Evolutionary conservation across 2,329 filamentous ascomycete genomes (phyloP), one percentile per base, ranked within the genome.

Genomic region (Fusarium drepaniforme): DNA sequence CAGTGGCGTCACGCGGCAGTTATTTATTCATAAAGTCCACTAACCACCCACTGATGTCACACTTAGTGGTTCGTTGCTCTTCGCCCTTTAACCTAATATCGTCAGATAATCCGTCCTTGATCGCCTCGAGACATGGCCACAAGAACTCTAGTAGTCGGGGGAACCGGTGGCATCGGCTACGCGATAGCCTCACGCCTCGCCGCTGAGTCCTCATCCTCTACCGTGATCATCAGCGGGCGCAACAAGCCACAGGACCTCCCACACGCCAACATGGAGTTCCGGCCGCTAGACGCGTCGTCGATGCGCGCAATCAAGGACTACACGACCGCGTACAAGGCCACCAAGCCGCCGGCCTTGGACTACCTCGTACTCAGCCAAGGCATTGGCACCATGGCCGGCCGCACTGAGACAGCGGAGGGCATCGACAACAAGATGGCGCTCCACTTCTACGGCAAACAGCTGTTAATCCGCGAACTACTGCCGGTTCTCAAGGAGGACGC

Each of bases 161-260:
- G 83, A 33, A 84, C 83, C 57, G 75, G 78, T 64, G 81, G 82
- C 64, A 79, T 83, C 6, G 82, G 82, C 70, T 82, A 82, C 67
- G 83, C 78, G 58, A 83, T 84, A 53, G 82, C 83, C 67, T 80
- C 78, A 70, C 82, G 79, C 33, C 30, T 83, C 49, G 83, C 83
- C 7, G 74, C 77, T 76, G 37, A 51, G n/a, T 46, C 42, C 42
- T 25, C 72, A 4, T 71, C 79, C 37, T 77, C 80, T 1, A 73
- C 75, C 28, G 76, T 84, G 57, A 81, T 80, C 28, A 82, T 83
- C 66, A 80, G 80, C 70, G 80, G 81, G 5, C 80, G 81, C 42
- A 82, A 69, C 15, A 78, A 81, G 56, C 82, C 82, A 9, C 57
- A 73, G 38, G 68, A 69, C 35, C 66, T 82, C 9, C 79, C 80